phyloP scores from a whole-genome alignment of 805 yeast genomes.

The Nakazawaea ernobii region DNA sequence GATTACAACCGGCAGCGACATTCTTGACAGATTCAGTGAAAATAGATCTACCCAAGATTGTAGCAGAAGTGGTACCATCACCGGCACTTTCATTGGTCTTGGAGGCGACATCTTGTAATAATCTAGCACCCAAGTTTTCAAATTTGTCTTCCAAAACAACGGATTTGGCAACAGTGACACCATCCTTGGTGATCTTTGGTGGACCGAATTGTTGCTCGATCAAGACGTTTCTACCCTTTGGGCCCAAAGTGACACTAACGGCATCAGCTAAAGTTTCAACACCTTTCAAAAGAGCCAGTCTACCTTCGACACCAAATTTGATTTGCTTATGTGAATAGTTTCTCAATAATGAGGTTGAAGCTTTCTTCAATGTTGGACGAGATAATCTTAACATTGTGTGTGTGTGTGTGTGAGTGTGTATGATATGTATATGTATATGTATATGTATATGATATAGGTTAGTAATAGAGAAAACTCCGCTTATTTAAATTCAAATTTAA shows the following conservation, averaged over 20 bases:
- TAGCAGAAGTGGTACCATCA: slow-evolving; percentile 98
- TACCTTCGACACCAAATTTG: slow-evolving; percentile 95
- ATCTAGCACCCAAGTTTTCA: slow-evolving; percentile 94
- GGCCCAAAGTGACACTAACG: slow-evolving; percentile 94
- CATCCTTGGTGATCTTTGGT: slow-evolving; percentile 98
- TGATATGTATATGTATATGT: neutral
- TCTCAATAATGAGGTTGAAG: slow-evolving; percentile 37
- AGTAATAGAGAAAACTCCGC: neutral
- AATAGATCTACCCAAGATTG: slow-evolving; percentile 92
- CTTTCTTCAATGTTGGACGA: slow-evolving; percentile 35
- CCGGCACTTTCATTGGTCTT: slow-evolving; percentile 98
- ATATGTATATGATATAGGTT: too few relatives aligned
- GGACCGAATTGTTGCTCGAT: slow-evolving; percentile 96
- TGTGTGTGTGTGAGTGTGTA: neutral
- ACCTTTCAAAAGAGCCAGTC: slow-evolving; percentile 91
- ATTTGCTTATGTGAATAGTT: slow-evolving; percentile 78
- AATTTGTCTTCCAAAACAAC: slow-evolving; percentile 81
- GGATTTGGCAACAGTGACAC: slow-evolving; percentile 93
- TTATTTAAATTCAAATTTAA: too few relatives aligned
- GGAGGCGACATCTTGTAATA: slow-evolving; percentile 93
- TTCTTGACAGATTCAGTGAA: slow-evolving; percentile 93
- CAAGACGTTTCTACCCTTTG: slow-evolving; percentile 94
- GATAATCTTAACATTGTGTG: slow-evolving; percentile 41
- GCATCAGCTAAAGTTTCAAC: slow-evolving; percentile 95
- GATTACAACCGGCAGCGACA: slow-evolving; percentile 98